Evolutionary conservation across 495 filamentous ascomycete genomes (phyloP), one percentile per base, ranked within the genome.

Genomic region (Penicillium parvum): DNA sequence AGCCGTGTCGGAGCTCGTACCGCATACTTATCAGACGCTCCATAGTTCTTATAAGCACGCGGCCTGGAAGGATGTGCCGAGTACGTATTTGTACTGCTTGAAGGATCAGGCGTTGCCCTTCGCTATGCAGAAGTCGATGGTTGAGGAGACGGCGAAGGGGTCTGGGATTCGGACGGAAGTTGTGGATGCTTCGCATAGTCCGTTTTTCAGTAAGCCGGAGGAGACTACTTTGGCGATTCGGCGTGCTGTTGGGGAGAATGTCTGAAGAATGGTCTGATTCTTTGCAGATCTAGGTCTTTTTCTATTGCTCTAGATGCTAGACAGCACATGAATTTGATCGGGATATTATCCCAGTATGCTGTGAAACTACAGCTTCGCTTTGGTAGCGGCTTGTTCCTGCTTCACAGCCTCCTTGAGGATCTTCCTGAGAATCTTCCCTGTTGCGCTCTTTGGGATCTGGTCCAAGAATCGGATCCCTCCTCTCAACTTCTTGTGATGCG

Each of bases 391-490:
- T n/a, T n/a, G n/a, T n/a, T n/a, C n/a, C n/a, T n/a, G n/a, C n/a
- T n/a, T n/a, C n/a, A n/a, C n/a, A n/a, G n/a, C n/a, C n/a, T 40
- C 37, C 23, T 40, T 40, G 12, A 78, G 52, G 6, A 86, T 47
- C 35, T 84, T 66, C 49, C 86, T 76, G 49, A 91, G 55, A 37
- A 91, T 83, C 73, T 92, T 92, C 5, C 87, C 87, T 59, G 75
- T 77, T 5, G 74, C 73, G 46, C 76, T 86, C 66, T 85, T 87
- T 12, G 87, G 87, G 7, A 92, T 70, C 46, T 72, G 68, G 46
- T 89, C 77, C 4, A 88, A 64, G 55, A 87, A 91, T 15, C 69
- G 71, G 0, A 91, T 69, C 3, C 87, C 87, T 3, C 87, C 87
- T 22, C 82, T 71, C 46, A 90, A 62, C 50, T 70, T 68, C 71